These are phyloP conservation scores for Meripilus lineatus DNA, from an alignment of 1,284 basidiomycete species.

Conservation along the genomic window DNA sequence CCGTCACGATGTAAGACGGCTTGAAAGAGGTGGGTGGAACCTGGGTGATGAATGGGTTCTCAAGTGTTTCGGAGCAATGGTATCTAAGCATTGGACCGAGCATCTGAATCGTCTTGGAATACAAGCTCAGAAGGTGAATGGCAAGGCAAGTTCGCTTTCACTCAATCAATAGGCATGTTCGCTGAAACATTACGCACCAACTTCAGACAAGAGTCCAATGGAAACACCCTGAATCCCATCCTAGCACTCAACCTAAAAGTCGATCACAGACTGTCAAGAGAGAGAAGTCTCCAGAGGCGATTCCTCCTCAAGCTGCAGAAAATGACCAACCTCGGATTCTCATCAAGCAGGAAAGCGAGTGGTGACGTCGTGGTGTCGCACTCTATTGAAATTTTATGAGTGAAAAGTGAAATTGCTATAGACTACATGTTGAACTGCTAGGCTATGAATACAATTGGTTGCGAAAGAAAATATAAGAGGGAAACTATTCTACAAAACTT, in stretches of 20 bases:
- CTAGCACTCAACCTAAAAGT: no score
- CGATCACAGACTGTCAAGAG: no score
- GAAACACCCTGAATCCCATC: neutral
- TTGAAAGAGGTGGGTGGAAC: neutral
- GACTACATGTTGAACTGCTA: no score
- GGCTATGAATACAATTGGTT: slow-evolving; percentile 7
- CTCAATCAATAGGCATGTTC: neutral
- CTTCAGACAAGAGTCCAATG: neutral
- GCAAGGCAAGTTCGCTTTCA: neutral
- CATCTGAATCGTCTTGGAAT: neutral
- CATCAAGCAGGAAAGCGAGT: no score
- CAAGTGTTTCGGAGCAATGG: neutral
- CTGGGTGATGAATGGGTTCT: neutral
- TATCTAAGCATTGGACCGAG: neutral
- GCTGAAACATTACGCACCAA: neutral
- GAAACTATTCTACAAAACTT: no score
- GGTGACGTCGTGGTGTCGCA: no score
- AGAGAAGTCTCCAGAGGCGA: no score
- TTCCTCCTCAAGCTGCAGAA: no score
- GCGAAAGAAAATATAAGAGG: no score
- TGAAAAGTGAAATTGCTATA: no score
- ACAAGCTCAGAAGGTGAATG: neutral
- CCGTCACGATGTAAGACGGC: neutral
- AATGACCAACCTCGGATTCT: no score
- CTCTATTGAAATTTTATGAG: no score